A percentile compares a stretch with the other conserved stretches of the same genome.
These are phyloP conservation scores for Thermothelomyces thermophilus DNA, from an alignment of 2,329 filamentous ascomycete genomes.

Conservation along the genomic window DNA sequence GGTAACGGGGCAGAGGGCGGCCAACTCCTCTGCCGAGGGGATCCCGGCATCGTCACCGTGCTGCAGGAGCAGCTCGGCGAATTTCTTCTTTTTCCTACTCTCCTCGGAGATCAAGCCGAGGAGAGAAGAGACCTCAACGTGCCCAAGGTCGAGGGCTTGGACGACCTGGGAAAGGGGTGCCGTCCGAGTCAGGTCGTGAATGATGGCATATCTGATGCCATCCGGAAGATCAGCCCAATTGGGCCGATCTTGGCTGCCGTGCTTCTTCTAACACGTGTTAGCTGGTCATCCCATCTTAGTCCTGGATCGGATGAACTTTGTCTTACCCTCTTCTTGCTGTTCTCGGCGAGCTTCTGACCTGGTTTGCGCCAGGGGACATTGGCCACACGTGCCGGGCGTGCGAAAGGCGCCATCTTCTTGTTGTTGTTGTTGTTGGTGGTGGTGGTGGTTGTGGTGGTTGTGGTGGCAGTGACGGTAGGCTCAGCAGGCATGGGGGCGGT, in stretches of 20 bases:
- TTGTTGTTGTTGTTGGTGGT: background rate
- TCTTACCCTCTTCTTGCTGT: background rate
- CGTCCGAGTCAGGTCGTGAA: slow-evolving; percentile 16
- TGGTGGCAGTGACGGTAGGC: background rate
- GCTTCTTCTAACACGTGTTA: background rate
- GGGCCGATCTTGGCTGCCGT: background rate
- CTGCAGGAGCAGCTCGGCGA: background rate
- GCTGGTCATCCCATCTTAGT: background rate
- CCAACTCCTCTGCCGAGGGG: background rate
- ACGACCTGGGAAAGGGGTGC: slow-evolving; percentile 13
- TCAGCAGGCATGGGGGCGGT: background rate
- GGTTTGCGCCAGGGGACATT: background rate
- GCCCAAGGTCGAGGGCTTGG: slow-evolving; percentile 10
- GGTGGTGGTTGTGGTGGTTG: background rate
- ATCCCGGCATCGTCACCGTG: background rate
- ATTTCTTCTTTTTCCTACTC: background rate
- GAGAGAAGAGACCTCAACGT: slow-evolving; percentile 14
- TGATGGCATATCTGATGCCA: slow-evolving; percentile 22
- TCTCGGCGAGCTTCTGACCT: background rate
- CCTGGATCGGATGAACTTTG: background rate
- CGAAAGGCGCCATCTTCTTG: background rate
- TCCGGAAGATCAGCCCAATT: slow-evolving; percentile 22
- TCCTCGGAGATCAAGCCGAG: slow-evolving; percentile 17
- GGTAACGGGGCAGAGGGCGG: slow-evolving; percentile 4
- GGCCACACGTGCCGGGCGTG: slow-evolving; percentile 5